Conservation (phyloP, 768 basidiomycete genomes). For the Suillus tomentosus region DNA sequence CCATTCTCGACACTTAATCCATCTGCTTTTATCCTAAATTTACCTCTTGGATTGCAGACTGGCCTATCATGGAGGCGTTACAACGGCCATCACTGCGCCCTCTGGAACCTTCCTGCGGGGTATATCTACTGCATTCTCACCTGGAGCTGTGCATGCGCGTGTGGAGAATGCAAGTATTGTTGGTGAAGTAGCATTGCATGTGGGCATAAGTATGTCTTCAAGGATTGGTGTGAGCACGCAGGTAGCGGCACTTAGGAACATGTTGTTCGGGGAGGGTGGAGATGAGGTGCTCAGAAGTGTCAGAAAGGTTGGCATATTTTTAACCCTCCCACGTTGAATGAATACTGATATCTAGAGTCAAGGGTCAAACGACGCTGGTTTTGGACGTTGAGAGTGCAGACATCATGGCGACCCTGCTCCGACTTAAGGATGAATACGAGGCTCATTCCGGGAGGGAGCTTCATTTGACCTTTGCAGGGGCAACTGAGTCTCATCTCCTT, state of each 20-base stretch:
- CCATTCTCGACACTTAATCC: background rate
- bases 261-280: slow-evolving; percentile 59
- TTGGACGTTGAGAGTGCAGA: slow-evolving; percentile 70
- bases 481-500: slow-evolving; percentile 63
- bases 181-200: slow-evolving; percentile 62
- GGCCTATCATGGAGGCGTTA: slow-evolving; percentile 69
- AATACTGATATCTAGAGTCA: background rate
- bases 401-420: slow-evolving; percentile 68
- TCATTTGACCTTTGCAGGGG: slow-evolving; percentile 64
- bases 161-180: slow-evolving; percentile 65
- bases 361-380: slow-evolving; percentile 69
- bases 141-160: slow-evolving; percentile 50
- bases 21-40: background rate
- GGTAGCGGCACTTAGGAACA: slow-evolving; percentile 60
- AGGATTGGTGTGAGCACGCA: slow-evolving; percentile 64
- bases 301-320: slow-evolving; percentile 14
- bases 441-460: slow-evolving; percentile 56
- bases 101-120: slow-evolving; percentile 54
- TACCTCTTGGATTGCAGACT: slow-evolving; percentile 39
- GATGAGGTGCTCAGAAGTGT: slow-evolving; percentile 25
- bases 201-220: slow-evolving; percentile 47
- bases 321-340: background rate
- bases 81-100: slow-evolving; percentile 55
- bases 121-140: slow-evolving; percentile 61
- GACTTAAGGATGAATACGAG: slow-evolving; percentile 72